These are phyloP conservation scores for Entophlyctis helioformis DNA, from an alignment of 192 early-diverging fungal species.

Conservation along the genomic window DNA sequence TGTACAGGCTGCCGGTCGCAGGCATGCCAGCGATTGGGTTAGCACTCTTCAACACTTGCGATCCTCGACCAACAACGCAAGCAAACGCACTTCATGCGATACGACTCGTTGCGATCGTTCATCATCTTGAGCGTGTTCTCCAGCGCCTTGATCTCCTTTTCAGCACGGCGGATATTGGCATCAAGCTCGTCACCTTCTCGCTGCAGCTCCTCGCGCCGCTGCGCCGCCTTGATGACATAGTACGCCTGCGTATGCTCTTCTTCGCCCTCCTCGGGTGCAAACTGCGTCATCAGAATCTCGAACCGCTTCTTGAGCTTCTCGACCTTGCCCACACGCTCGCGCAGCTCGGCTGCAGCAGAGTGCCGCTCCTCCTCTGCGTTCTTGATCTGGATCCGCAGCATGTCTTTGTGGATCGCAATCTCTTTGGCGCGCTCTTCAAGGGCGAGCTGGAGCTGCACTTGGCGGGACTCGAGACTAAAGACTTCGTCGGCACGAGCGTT, in stretches of 20 bases:
- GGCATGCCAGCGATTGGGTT: neutral
- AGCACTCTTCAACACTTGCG: no score
- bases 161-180: conserved; percentile 42
- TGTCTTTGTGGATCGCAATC: conserved; percentile 43
- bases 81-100: conserved; percentile 31
- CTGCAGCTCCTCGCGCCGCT: conserved; percentile 45
- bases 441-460: conserved; percentile 38
- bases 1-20: conserved; percentile 27
- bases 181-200: conserved; percentile 48
- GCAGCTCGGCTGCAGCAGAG: conserved; percentile 38
- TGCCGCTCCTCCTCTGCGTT: conserved; percentile 44
- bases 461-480: conserved; percentile 35
- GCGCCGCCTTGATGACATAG: conserved; percentile 49
- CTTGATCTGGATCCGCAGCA: conserved; percentile 41
- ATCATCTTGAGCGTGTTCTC: conserved; percentile 51
- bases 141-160: conserved; percentile 51
- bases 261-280: conserved; percentile 32
- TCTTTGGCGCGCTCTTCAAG: conserved; percentile 50
- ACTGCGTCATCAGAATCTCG: conserved; percentile 52
- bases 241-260: conserved; percentile 48
- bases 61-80: no score
- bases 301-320: conserved; percentile 44
- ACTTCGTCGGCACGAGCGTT: conserved; percentile 42
- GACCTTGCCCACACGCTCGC: conserved; percentile 43
- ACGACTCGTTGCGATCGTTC: conserved; percentile 47